Evolutionary conservation across 805 yeast genomes (phyloP), one percentile per base, ranked within the genome.

Genomic region (Zygotorulaspora sp.): DNA sequence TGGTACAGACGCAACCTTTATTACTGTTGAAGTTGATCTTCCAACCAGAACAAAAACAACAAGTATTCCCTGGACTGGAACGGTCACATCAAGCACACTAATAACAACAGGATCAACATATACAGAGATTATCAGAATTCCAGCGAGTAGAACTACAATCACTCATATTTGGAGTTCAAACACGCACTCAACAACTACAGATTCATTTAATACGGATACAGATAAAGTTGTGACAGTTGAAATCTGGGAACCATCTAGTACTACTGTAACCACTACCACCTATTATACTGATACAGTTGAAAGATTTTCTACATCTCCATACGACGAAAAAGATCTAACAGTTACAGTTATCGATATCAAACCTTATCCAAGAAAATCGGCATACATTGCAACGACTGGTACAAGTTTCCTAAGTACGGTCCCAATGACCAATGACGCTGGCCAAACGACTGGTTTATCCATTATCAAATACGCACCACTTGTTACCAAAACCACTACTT

Each of bases 41-140:
- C 40, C 40, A 13, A 37, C 40, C 8, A 37, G 40, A 26, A 37
- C 40, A 9, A 31, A 27, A 20, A 38, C 42, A 11, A 38, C 38
- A 3, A 38, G 38, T 3, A 13, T 38, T 12, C 38, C 42, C 15
- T 38, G 42, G 42, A 33, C 42, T 7, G 42, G 42, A 4, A 38
- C 42, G 8, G 31, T 14, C 14, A 33, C 38, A 20, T 28, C 34
- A 6, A 33, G 36, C 27, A 31, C 14, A 19, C n/a, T 37, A 16
- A 20, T 23, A 9, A 37, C 40, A 2, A 14, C 16, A 19, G 40
- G 21, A n/a, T 12, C 28, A 2, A 21, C 22, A 4, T 37, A 8
- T 22, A 37, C 40, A 1, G 27, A 37, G 10, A 36, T 37, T 14
- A 16, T 31, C 7, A 36, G 31, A 13, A 32, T 32, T 5, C 40